These are phyloP conservation scores for Globisporangium iwayamae DNA, from an alignment of 352 stramenopile species.

Conservation along the genomic window DNA sequence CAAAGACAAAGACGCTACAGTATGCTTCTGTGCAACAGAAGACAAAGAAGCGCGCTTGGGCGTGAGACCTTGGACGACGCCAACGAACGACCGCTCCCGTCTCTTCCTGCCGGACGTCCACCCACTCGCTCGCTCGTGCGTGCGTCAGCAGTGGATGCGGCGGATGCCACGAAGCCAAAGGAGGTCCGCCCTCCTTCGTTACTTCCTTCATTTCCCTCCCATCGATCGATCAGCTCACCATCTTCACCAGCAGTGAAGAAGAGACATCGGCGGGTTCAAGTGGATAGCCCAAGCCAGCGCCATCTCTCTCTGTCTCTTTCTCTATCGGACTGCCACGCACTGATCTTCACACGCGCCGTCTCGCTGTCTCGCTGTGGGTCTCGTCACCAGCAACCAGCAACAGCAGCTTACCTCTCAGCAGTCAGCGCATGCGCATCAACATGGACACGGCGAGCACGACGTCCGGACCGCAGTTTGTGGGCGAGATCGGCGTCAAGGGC, in stretches of 20 bases:
- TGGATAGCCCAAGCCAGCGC: neutral
- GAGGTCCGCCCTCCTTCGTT: constrained; percentile 2
- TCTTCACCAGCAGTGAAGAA: neutral
- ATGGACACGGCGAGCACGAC: constrained; percentile 19
- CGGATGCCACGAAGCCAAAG: neutral
- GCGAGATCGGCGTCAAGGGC: constrained; percentile 62
- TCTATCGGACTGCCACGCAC: neutral
- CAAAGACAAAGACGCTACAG: no score
- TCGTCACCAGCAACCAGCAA: no score
- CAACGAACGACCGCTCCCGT: neutral
- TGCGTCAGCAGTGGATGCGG: neutral
- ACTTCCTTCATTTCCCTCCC: neutral
- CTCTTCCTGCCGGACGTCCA: neutral
- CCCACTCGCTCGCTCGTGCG: neutral
- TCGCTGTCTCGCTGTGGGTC: neutral
- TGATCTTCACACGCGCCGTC: constrained; percentile 1
- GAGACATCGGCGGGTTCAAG: neutral
- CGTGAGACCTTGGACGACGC: neutral
- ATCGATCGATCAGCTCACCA: neutral
- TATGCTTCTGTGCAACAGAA: no score
- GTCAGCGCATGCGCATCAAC: neutral
- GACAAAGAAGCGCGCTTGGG: no score
- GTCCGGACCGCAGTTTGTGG: constrained; percentile 31
- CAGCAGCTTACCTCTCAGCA: no score
- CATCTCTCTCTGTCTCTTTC: neutral